Percentiles rank a stretch among this genome's conserved stretches.
These are phyloP conservation scores for Kockovaella imperatae DNA, from an alignment of 768 basidiomycete species.

Conservation along the genomic window DNA sequence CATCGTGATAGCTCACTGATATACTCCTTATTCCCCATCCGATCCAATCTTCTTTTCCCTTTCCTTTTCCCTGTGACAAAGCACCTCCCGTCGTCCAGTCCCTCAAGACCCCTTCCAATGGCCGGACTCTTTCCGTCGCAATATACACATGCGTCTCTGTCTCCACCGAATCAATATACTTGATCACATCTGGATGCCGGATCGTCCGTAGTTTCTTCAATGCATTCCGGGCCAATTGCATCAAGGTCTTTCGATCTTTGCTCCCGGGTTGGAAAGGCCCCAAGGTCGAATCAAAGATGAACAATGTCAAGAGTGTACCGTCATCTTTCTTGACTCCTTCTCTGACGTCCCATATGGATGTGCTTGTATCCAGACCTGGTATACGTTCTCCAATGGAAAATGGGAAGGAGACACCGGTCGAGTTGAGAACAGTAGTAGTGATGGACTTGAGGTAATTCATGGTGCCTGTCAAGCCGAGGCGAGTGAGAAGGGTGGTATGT, in stretches of 20 bases:
- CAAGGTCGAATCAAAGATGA: constrained; percentile 64
- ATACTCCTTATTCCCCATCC: constrained; percentile 89
- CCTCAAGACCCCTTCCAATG: constrained; percentile 58
- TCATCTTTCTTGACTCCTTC: constrained; percentile 91
- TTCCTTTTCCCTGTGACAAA: constrained; percentile 42
- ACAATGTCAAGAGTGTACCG: constrained; percentile 72
- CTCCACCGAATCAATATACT: constrained; percentile 88
- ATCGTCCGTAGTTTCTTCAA: constrained; percentile 81
- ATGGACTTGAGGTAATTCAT: constrained; percentile 60
- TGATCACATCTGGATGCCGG: constrained; percentile 92
- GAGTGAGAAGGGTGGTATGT: no score
- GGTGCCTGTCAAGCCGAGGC: background rate
- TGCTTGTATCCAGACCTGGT: constrained; percentile 53
- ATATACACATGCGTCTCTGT: constrained; percentile 80
- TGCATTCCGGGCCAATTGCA: constrained; percentile 78
- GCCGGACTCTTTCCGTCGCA: constrained; percentile 86
- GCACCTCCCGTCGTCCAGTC: constrained; percentile 50
- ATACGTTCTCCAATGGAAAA: constrained; percentile 75
- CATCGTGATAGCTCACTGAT: constrained; percentile 53
- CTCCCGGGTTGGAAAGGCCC: constrained; percentile 39
- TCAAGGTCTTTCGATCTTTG: constrained; percentile 54
- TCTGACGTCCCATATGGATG: constrained; percentile 73
- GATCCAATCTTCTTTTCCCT: constrained; percentile 75
- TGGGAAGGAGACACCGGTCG: constrained; percentile 81
- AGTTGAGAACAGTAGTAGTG: constrained; percentile 64